phyloP scores from a whole-genome alignment of 2,329 filamentous ascomycete species.

The Kalaharituber pfeilii region DNA sequence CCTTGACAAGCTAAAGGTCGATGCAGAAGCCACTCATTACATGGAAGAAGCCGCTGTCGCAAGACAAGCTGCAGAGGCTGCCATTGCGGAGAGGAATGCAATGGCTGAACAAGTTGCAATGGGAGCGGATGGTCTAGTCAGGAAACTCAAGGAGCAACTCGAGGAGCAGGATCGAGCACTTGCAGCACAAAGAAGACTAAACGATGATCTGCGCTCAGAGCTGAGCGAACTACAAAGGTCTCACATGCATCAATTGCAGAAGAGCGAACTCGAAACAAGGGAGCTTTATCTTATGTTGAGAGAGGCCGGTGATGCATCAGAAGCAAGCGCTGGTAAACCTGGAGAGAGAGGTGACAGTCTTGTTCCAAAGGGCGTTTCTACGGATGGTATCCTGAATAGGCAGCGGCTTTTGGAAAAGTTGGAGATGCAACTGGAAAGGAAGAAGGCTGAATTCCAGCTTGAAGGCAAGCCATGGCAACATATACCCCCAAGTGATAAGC shows the following conservation, averaged over 20 bases:
- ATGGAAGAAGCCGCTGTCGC: constrained; percentile 82
- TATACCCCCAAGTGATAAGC: constrained; percentile 71
- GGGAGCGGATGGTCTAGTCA: constrained; percentile 82
- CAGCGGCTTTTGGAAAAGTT: constrained; percentile 83
- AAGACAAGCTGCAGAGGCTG: constrained; percentile 82
- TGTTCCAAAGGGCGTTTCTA: constrained; percentile 48
- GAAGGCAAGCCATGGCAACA: constrained; percentile 86
- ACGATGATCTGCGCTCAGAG: constrained; percentile 75
- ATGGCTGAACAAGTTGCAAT: constrained; percentile 76
- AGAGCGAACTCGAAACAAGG: constrained; percentile 87
- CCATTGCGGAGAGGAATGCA: constrained; percentile 91
- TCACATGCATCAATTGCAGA: constrained; percentile 60
- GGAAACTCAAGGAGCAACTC: constrained; percentile 82
- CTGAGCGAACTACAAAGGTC: constrained; percentile 43
- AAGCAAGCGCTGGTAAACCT: constrained; percentile 33
- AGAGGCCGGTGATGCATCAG: constrained; percentile 87
- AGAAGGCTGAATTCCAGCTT: constrained; percentile 94
- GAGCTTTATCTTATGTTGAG: constrained; percentile 96
- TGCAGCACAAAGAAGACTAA: constrained; percentile 69
- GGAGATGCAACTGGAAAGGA: constrained; percentile 86
- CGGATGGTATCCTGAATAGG: constrained; percentile 85
- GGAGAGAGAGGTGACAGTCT: no score
- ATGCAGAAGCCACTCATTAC: constrained; percentile 81
- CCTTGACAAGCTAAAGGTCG: constrained; percentile 87
- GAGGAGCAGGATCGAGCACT: constrained; percentile 85